Conservation (phyloP, 2,329 filamentous ascomycete genomes). For the Anthostomella pinea region DNA sequence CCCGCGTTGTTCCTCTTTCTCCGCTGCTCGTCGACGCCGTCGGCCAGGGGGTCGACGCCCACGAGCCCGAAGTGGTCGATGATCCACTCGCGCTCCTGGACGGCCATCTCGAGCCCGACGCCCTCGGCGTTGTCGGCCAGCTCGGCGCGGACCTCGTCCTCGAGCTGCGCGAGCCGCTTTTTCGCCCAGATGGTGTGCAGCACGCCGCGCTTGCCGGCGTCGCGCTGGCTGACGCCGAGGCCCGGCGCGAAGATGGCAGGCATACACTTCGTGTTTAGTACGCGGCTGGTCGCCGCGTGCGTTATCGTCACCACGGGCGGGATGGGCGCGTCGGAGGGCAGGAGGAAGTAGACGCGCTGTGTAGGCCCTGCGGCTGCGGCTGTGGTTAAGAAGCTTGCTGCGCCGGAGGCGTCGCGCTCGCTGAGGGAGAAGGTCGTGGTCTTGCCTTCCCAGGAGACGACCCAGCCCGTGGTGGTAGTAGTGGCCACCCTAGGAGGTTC, state of each 20-base stretch:
- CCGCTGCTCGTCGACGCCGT: constrained; percentile 9
- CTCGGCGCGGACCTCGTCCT: constrained; percentile 74
- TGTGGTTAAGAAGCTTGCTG: no score
- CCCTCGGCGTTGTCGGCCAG: constrained; percentile 73
- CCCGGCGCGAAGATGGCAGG: constrained; percentile 83
- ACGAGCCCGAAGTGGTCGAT: constrained; percentile 71
- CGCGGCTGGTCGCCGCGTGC: constrained; percentile 34
- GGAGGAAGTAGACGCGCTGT: constrained; percentile 74
- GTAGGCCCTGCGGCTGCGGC: constrained; percentile 25
- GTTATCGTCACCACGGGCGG: constrained; percentile 70
- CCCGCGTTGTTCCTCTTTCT: no score
- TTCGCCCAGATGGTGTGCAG: constrained; percentile 90
- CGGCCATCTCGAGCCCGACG: constrained; percentile 78
- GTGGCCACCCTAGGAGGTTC: no score
- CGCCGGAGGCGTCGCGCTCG: constrained; percentile 51
- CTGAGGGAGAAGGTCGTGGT: constrained; percentile 65
- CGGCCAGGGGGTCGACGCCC: constrained; percentile 37
- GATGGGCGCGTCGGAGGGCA: constrained; percentile 69
- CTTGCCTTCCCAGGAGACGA: constrained; percentile 82
- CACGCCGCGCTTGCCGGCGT: constrained; percentile 74
- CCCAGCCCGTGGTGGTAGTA: constrained; percentile 52
- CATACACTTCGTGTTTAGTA: constrained; percentile 68
- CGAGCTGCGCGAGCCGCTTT: constrained; percentile 70
- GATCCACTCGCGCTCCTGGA: constrained; percentile 84
- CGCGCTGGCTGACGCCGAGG: constrained; percentile 62